Base-by-base conservation (phyloP, 306 rosid species). In the Cucurbita moschata region DNA sequence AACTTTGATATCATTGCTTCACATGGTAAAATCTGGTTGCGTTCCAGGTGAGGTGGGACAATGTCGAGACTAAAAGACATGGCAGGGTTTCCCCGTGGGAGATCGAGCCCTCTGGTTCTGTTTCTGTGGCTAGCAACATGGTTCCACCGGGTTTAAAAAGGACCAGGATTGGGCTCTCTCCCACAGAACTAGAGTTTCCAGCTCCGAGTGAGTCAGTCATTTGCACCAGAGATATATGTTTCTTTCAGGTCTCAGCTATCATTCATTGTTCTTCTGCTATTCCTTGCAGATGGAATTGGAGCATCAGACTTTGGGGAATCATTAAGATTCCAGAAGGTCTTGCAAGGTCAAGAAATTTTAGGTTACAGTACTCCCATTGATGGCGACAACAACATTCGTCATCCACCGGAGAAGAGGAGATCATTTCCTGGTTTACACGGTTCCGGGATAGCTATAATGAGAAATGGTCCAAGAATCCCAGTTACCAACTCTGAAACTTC, bases 331-430 rank as follows among this genome's bases (percentile, higher is more conserved):
- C 99, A 81, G 85, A 89, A 91, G 99, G 99, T 95, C 99, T 95
- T 95, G 99, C 99, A 95, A 95, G 99, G 99, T 95, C 99, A 95
- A 95, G 99, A 95, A 95, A 89, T 95, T 84, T 82, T 79, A 54
- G 86, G 92, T 81, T 84, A 79, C 78, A 90, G 83, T 84, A 78
- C 86, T 72, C 89, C 84, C 55, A 81, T 70, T 49, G 86, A 91
- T 75, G 86, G 88, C 38, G 71, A 82, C 19, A 84, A 83, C 72
- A 74, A 79, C 80, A 85, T 52, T 63, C 89, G 75, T 56, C 81
- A 76, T 61, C 85, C 89, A 61, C 81, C 83, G 11, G 92, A 87
- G 76, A 75, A 85, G 40, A 84, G 92, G 88, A 85, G 94, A 69
- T 49, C 75, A 73, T 85, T 82, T 85, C 89, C 89, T 40, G 83